These are phyloP conservation scores for Ganoderma meredithae DNA, from an alignment of 1,284 basidiomycete species.

Conservation along the genomic window DNA sequence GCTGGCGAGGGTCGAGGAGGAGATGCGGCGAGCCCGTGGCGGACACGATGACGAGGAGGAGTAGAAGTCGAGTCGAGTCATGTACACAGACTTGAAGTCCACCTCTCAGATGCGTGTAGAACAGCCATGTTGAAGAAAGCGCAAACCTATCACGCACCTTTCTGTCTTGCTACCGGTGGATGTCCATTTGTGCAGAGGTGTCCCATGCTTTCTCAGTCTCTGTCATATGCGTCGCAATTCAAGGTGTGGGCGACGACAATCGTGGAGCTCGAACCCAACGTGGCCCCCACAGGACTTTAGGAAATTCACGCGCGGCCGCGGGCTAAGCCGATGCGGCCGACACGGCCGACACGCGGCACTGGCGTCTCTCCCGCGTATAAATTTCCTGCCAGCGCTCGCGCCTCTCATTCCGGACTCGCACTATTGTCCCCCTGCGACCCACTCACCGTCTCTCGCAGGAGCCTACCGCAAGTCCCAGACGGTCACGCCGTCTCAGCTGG, in stretches of 20 bases:
- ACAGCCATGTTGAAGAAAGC: not conserved
- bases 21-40: not conserved
- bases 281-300: no score
- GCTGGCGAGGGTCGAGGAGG: not conserved
- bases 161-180: not conserved
- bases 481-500: conserved; percentile 51
- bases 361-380: not conserved
- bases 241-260: no score
- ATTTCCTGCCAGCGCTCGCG: not conserved
- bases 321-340: no score
- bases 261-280: no score
- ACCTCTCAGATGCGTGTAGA: not conserved
- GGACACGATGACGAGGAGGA: not conserved
- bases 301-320: no score
- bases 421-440: conserved; percentile 59
- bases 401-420: conserved; percentile 52
- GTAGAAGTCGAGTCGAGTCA: not conserved
- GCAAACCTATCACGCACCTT: not conserved
- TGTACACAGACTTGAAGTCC: not conserved
- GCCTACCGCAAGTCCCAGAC: conserved; percentile 59
- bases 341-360: not conserved
- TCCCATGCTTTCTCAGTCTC: no score
- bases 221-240: no score
- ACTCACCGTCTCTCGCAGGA: conserved; percentile 47
- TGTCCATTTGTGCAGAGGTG: not conserved